These are phyloP conservation scores for Rhodotorula sp. DNA, from an alignment of 1,284 basidiomycete genomes.

Conservation along the genomic window DNA sequence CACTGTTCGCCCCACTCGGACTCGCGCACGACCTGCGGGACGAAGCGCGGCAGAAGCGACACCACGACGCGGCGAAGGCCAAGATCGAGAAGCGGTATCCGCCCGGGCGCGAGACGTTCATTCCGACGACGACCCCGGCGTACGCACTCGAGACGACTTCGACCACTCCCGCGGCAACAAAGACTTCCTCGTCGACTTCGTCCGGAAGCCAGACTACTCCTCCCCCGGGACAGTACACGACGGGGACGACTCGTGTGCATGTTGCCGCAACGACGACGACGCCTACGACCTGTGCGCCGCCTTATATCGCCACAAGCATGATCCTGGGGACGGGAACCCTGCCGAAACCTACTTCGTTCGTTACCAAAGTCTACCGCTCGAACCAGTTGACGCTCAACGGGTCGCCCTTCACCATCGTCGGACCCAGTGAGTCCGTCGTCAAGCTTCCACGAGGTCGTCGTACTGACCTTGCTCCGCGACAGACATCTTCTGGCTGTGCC, in stretches of 20 bases:
- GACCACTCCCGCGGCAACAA: not conserved
- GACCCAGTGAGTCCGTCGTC: slow-evolving; percentile 21
- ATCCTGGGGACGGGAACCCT: slow-evolving; percentile 39
- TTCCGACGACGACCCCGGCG: slow-evolving; percentile 1
- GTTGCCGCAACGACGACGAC: slow-evolving; percentile 6
- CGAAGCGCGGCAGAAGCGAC: not conserved
- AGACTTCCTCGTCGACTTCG: not conserved
- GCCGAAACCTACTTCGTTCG: slow-evolving; percentile 29
- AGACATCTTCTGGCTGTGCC: slow-evolving; percentile 35
- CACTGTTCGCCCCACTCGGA: too few species aligned
- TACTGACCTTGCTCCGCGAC: not conserved
- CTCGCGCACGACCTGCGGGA: not conserved
- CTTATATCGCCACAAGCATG: slow-evolving; percentile 22
- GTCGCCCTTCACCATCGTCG: slow-evolving; percentile 23
- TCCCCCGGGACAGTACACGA: slow-evolving; percentile 1
- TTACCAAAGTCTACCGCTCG: slow-evolving; percentile 2
- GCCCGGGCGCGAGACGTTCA: slow-evolving; percentile 10
- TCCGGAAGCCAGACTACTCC: slow-evolving; percentile 4
- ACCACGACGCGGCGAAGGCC: not conserved
- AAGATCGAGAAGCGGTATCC: slow-evolving; percentile 16
- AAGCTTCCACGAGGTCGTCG: not conserved
- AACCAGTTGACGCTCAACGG: slow-evolving; percentile 18
- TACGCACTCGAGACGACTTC: not conserved
- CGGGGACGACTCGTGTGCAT: slow-evolving; percentile 4
- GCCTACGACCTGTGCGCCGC: slow-evolving; percentile 24